These are phyloP conservation scores for Penicillium verhagenii DNA, from an alignment of 495 filamentous ascomycete genomes.

Conservation along the genomic window DNA sequence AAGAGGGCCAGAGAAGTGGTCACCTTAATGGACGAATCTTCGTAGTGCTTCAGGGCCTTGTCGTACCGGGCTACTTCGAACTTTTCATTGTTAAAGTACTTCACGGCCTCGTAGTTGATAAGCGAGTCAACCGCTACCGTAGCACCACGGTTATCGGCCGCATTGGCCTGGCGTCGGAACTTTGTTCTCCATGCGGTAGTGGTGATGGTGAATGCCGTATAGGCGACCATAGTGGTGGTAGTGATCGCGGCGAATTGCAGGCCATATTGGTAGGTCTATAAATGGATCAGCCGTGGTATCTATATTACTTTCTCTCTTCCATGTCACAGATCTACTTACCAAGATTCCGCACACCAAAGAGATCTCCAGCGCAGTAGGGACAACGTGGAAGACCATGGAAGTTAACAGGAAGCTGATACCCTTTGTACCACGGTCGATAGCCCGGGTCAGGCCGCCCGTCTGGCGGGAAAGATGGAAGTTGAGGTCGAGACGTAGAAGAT, in stretches of 20 bases:
- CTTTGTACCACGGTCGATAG: constrained; percentile 95
- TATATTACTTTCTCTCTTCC: too few species aligned
- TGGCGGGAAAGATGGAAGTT: constrained; percentile 93
- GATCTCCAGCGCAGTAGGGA: constrained; percentile 92
- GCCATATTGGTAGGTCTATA: constrained; percentile 91
- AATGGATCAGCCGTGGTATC: constrained; percentile 9
- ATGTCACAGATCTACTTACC: constrained; percentile 38
- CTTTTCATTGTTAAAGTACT: constrained; percentile 99
- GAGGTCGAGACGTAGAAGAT: constrained; percentile 83
- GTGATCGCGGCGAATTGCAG: constrained; percentile 90
- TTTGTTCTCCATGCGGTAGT: constrained; percentile 97
- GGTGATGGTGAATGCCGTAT: constrained; percentile 90
- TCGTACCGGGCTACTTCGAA: constrained; percentile 92
- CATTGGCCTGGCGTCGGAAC: constrained; percentile 91
- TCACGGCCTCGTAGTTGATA: constrained; percentile 98
- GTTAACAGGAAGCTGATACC: constrained; percentile 95
- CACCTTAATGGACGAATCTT: constrained; percentile 93
- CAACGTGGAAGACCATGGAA: constrained; percentile 97
- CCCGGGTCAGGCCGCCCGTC: constrained; percentile 89
- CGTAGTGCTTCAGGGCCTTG: constrained; percentile 78
- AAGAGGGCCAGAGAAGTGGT: constrained; percentile 89
- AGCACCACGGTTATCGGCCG: constrained; percentile 91
- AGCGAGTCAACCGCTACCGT: constrained; percentile 94
- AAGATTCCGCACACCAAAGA: constrained; percentile 90
- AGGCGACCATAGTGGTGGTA: constrained; percentile 84